These are phyloP conservation scores for Dittrichia graveolens DNA, from an alignment of 129 eudicot species.

Conservation along the genomic window DNA sequence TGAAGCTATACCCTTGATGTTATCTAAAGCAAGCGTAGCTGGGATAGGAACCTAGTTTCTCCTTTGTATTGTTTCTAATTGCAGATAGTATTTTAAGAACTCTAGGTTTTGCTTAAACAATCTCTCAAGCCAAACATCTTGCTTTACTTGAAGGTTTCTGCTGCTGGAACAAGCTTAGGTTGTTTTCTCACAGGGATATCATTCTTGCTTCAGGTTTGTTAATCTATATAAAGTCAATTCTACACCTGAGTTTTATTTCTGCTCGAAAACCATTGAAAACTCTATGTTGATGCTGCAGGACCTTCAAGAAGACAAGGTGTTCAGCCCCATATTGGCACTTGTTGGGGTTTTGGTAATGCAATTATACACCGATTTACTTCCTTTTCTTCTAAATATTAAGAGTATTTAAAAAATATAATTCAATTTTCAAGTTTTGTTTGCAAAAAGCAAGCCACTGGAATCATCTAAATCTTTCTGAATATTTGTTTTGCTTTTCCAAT, in stretches of 20 bases:
- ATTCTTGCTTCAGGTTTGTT: constrained; percentile 73
- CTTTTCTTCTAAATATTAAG: no score
- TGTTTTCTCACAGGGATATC: constrained; percentile 70
- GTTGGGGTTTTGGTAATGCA: constrained; percentile 79
- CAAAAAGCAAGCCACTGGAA: background rate
- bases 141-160: background rate
- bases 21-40: no score
- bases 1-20: no score
- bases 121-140: background rate
- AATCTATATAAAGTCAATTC: background rate
- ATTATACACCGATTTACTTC: background rate
- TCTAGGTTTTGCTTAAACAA: background rate
- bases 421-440: background rate
- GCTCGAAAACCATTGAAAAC: no score
- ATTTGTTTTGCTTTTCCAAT: background rate
- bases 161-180: constrained; percentile 74
- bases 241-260: background rate
- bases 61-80: background rate
- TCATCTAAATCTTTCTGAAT: background rate
- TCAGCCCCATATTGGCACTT: constrained; percentile 73
- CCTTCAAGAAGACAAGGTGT: constrained; percentile 41
- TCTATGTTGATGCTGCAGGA: constrained; percentile 45
- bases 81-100: background rate
- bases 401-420: background rate
- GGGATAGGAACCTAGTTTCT: no score